Evolutionary conservation across 2,329 filamentous ascomycete species (phyloP).

Genomic region (Beauveria rudraprayagi): DNA sequence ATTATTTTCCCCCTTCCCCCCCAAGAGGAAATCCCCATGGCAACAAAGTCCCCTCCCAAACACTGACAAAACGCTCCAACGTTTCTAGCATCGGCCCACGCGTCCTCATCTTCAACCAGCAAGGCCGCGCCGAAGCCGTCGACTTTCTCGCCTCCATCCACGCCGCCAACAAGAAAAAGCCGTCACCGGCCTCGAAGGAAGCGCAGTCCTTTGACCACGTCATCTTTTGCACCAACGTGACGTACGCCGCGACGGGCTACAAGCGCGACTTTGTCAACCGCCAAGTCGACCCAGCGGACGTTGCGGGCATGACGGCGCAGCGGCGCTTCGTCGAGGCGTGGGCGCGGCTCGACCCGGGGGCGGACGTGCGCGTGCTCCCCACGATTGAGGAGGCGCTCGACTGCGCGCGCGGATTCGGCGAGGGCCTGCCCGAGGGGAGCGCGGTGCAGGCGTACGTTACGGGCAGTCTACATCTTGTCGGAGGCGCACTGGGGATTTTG

Average conservation of each 20-base stretch:
- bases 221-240: conserved; percentile 75
- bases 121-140: conserved; percentile 46
- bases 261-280: conserved; percentile 51
- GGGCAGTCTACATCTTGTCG: conserved; percentile 56
- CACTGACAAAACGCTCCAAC: neutral
- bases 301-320: conserved; percentile 45
- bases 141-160: conserved; percentile 44
- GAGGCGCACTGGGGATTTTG: conserved; percentile 43
- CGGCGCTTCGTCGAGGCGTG: conserved; percentile 45
- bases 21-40: neutral
- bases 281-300: conserved; percentile 42
- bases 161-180: conserved; percentile 23
- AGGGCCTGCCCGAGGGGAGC: conserved; percentile 23
- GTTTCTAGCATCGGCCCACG: conserved; percentile 29
- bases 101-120: conserved; percentile 83
- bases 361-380: conserved; percentile 38
- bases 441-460: conserved; percentile 46
- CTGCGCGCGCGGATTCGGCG: conserved; percentile 31
- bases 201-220: conserved; percentile 56
- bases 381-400: conserved; percentile 50
- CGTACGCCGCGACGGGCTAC: conserved; percentile 41
- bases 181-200: neutral
- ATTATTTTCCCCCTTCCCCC: no score
- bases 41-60: no score
- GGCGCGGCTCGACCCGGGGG: conserved; percentile 37